Conservation (phyloP, 78 protist species). For the Dictyostelium purpureum region DNA sequence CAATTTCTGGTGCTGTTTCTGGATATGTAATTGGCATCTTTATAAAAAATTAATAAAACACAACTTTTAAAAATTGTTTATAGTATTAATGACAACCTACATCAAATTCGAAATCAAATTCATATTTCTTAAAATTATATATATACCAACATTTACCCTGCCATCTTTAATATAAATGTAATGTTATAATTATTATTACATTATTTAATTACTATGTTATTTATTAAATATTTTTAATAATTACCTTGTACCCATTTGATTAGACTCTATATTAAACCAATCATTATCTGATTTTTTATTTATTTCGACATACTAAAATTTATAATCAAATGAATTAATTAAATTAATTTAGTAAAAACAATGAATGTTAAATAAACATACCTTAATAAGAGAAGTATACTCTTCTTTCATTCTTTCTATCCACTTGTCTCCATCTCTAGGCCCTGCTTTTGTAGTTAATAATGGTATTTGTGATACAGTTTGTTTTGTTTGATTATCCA, state of each 20-base stretch:
- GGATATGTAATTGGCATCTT: conserved; percentile 97
- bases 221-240: neutral
- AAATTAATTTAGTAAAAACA: neutral
- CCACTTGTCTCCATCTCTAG: conserved; percentile 96
- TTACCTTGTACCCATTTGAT: conserved; percentile 87
- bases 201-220: neutral
- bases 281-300: conserved; percentile 92
- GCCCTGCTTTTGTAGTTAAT: conserved; percentile 88
- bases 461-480: conserved; percentile 89
- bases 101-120: conserved; percentile 95
- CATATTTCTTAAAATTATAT: conserved; percentile 88
- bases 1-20: conserved; percentile 92
- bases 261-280: conserved; percentile 95
- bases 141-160: conserved; percentile 91
- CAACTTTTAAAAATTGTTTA: neutral
- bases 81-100: conserved; percentile 20
- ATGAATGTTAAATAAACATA: neutral
- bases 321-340: neutral
- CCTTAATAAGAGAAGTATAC: conserved; percentile 85
- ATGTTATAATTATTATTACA: neutral
- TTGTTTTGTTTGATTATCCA: conserved; percentile 74
- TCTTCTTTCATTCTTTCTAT: conserved; percentile 94
- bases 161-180: conserved; percentile 78
- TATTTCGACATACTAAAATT: conserved; percentile 77
- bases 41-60: neutral